These are phyloP conservation scores for Diaporthe ampelina DNA, from an alignment of 2,329 filamentous ascomycete genomes.

Conservation along the genomic window DNA sequence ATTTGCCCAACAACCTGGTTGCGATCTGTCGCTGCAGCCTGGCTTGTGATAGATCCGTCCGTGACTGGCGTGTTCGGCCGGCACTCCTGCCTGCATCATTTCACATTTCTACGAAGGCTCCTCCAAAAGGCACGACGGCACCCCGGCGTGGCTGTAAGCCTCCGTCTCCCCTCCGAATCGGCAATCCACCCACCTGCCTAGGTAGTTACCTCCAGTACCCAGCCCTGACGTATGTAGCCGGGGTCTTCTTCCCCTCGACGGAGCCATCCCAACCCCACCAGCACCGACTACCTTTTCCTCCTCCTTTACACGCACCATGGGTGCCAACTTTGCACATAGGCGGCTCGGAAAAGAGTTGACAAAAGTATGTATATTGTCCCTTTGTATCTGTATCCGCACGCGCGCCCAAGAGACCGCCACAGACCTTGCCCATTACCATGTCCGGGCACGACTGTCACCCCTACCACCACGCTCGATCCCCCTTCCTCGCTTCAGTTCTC, in stretches of 20 bases:
- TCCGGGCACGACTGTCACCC: neutral
- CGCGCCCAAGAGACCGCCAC: neutral
- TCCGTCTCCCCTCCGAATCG: constrained; percentile 6
- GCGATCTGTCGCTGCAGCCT: constrained; percentile 1
- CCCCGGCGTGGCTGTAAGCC: constrained; percentile 19
- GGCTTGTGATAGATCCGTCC: neutral
- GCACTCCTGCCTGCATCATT: neutral
- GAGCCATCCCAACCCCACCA: constrained; percentile 5
- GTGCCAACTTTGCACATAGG: constrained; percentile 66
- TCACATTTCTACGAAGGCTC: neutral
- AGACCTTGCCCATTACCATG: neutral
- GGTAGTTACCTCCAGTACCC: constrained; percentile 4
- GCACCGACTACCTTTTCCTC: neutral
- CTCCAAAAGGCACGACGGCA: constrained; percentile 3
- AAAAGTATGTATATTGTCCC: constrained; percentile 59
- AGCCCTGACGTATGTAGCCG: constrained; percentile 30
- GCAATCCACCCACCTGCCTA: neutral
- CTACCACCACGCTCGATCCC: constrained; percentile 1
- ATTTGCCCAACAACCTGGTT: neutral
- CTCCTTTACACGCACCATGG: constrained; percentile 48
- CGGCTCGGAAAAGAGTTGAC: constrained; percentile 71
- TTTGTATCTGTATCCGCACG: neutral
- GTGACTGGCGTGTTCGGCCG: neutral
- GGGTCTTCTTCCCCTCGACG: constrained; percentile 15
- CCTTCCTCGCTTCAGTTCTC: neutral